A percentile compares a stretch with the other conserved stretches of the same genome.
Conservation (phyloP, 805 yeast species). For the Lachancea sp. region DNA sequence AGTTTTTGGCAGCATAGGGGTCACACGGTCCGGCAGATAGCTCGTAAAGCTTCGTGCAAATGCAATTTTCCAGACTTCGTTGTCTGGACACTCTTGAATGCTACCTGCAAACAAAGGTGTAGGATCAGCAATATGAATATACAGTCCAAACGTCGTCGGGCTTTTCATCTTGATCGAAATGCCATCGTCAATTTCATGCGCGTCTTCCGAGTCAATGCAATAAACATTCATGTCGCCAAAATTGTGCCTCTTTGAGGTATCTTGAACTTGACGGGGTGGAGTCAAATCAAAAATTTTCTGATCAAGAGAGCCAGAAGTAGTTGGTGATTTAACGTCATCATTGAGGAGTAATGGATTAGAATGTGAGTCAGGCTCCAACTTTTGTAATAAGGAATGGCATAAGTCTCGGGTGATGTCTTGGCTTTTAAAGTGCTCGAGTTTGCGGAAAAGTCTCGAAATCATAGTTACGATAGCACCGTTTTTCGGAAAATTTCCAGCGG, state of each 20-base stretch:
- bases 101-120: slow-evolving; percentile 47
- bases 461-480: slow-evolving; percentile 46
- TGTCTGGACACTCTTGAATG: slow-evolving; percentile 21
- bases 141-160: slow-evolving; percentile 37
- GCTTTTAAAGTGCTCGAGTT: slow-evolving; percentile 20
- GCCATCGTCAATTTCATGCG: slow-evolving; percentile 94
- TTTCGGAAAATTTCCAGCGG: slow-evolving; percentile 44
- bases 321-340: slow-evolving; percentile 41
- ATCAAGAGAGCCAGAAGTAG: slow-evolving; percentile 38
- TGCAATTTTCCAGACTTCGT: slow-evolving; percentile 45
- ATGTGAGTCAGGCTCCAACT: slow-evolving; percentile 24
- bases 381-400: slow-evolving; percentile 45
- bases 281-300: slow-evolving; percentile 31
- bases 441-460: slow-evolving; percentile 36
- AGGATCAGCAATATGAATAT: slow-evolving; percentile 85
- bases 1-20: slow-evolving; percentile 63
- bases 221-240: slow-evolving; percentile 50
- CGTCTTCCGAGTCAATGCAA: slow-evolving; percentile 75
- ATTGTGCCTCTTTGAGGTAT: slow-evolving; percentile 32
- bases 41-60: slow-evolving; percentile 56
- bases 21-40: slow-evolving; percentile 61
- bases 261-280: slow-evolving; percentile 6
- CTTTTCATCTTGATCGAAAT: slow-evolving; percentile 46
- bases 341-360: slow-evolving; percentile 50
- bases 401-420: slow-evolving; percentile 46